phyloP scores from a whole-genome alignment of 495 filamentous ascomycete species.

The Filosporella fistucella region DNA sequence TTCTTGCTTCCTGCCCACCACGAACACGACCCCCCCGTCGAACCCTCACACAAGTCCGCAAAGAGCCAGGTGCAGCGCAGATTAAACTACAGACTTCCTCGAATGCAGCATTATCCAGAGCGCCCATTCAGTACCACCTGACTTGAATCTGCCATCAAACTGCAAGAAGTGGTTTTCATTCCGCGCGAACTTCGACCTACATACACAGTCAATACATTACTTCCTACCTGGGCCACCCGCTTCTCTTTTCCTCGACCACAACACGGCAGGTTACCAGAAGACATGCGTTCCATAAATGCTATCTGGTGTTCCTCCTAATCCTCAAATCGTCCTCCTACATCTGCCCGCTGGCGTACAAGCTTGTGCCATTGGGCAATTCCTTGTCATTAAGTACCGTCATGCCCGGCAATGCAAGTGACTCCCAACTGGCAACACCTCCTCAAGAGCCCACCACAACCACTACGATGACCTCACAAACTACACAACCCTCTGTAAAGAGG shows the following conservation, averaged over 20 bases:
- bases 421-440: slow-evolving; percentile 2
- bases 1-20: neutral
- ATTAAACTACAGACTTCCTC: slow-evolving; percentile 5
- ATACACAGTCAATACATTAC: no score
- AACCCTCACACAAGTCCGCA: slow-evolving; percentile 10
- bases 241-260: neutral
- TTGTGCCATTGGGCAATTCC: slow-evolving; percentile 21
- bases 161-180: neutral
- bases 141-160: slow-evolving; percentile 6
- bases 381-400: slow-evolving; percentile 1
- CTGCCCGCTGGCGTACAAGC: slow-evolving; percentile 12
- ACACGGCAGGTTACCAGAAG: slow-evolving; percentile 8
- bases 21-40: neutral
- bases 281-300: slow-evolving; percentile 19
- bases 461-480: slow-evolving; percentile 2
- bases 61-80: slow-evolving; percentile 17
- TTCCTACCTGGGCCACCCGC: slow-evolving; percentile 8
- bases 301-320: slow-evolving; percentile 11
- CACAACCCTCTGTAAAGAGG: slow-evolving; percentile 6
- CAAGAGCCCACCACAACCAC: neutral
- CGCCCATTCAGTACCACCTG: slow-evolving; percentile 13
- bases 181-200: no score
- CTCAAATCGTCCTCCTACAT: slow-evolving; percentile 6
- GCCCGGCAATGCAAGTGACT: slow-evolving; percentile 8
- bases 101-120: slow-evolving; percentile 13